Evolutionary conservation across 1,139 yeast species (phyloP), one percentile per base, ranked within the genome.

Genomic region (Lizanozyma gosingica): DNA sequence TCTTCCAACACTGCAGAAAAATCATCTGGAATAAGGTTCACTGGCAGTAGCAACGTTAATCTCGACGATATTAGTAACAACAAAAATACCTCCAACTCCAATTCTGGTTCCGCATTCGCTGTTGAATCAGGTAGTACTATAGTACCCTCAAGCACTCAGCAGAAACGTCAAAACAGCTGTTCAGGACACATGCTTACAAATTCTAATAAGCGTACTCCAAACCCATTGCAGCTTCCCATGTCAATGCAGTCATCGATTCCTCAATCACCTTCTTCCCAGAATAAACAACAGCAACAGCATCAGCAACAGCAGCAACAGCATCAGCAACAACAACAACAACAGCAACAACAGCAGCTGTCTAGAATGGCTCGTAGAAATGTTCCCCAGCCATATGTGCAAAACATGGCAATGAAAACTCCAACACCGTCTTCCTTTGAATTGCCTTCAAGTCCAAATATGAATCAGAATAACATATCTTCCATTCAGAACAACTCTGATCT

Each of bases 341-440:
- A 16, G 4, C 14, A 15, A 15, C 40, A 39, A 34, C 57, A 51
- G 34, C 47, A 35, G 17, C 43, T 39, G 15, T 40, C 29, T 22
- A 22, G 29, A 22, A 22, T 22, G 29, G 9, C 11, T 11, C 29
- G 29, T 22, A 46, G 49, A 40, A 44, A 40, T 15, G 39, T 43
- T 35, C 35, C 41, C 38, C 47, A 44, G n/a, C 43, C 39, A 17
- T 29, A 39, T 17, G 38, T 40, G 34, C 51, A 47, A 16, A 41
- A 40, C 33, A 32, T 40, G 2, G n/a, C 29, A 4, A 35, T 50
- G 43, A 65, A 64, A 41, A 68, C 74, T 11, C 73, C 74, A 2
- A 64, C 73, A 0, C 71, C 71, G 15, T 61, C 71, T 14, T 52
- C 67, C 14, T 67, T 65, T 50, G 74, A 68, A 33, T 62, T 68